Percentiles rank a stretch among this genome's conserved stretches.
These are phyloP conservation scores for Lathyrus oleraceus DNA, from an alignment of 306 rosid species.

Conservation along the genomic window DNA sequence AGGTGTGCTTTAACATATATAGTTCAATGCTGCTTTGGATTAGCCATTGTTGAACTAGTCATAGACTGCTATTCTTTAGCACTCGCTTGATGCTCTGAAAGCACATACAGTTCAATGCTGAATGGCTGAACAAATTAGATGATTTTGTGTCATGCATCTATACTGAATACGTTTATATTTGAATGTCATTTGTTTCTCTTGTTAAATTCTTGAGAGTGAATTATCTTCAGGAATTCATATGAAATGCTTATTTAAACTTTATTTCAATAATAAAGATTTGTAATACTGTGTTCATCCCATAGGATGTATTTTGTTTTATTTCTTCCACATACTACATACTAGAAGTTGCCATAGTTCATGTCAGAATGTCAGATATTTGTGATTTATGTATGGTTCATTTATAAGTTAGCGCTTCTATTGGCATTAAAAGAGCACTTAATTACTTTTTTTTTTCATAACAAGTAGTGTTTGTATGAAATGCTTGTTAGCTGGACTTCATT, in stretches of 20 bases:
- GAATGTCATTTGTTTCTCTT: neutral
- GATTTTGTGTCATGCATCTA: neutral
- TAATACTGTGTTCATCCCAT: neutral
- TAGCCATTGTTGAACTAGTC: slow-evolving; percentile 1
- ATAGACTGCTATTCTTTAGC: neutral
- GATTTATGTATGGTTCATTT: too few species aligned
- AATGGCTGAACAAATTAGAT: neutral
- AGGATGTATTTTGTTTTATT: slow-evolving; percentile 14
- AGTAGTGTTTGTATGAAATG: too few species aligned
- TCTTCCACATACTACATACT: neutral
- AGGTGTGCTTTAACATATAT: slow-evolving; percentile 51
- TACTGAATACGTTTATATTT: slow-evolving; percentile 11
- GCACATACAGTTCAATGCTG: slow-evolving; percentile 11
- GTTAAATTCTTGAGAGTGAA: neutral
- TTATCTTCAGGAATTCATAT: neutral
- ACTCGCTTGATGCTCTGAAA: slow-evolving; percentile 20
- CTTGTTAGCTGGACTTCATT: slow-evolving; percentile 1
- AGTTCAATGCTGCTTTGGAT: neutral
- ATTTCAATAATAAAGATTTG: neutral
- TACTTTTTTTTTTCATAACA: too few species aligned
- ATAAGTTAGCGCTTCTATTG: too few species aligned
- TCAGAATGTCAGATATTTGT: neutral
- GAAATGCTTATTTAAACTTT: slow-evolving; percentile 10
- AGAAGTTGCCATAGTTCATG: neutral
- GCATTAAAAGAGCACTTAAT: too few species aligned